Conservation (phyloP, 371 early-diverging fungal genomes). For the Apophysomyces trapeziformis region DNA sequence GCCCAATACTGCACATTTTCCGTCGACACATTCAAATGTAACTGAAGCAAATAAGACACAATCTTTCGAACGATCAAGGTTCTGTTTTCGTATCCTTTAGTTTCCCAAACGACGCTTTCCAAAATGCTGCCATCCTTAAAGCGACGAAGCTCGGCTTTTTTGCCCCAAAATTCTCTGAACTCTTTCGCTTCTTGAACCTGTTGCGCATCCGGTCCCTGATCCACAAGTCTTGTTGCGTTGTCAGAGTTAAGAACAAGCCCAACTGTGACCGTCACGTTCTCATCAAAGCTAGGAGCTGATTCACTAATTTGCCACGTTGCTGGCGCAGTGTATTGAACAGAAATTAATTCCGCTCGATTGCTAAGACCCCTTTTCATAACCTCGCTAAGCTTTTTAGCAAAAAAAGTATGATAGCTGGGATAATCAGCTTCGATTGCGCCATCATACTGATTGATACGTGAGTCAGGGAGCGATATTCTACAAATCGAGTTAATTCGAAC, state of each 20-base stretch:
- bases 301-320: slow-evolving; percentile 44
- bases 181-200: slow-evolving; percentile 62
- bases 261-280: slow-evolving; percentile 46
- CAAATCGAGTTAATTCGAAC: not conserved
- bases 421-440: slow-evolving; percentile 59
- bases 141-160: slow-evolving; percentile 80
- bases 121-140: slow-evolving; percentile 89
- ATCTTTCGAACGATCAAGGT: slow-evolving; percentile 82
- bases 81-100: slow-evolving; percentile 72
- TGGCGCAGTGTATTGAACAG: slow-evolving; percentile 44
- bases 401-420: slow-evolving; percentile 55
- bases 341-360: slow-evolving; percentile 66
- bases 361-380: slow-evolving; percentile 69
- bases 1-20: slow-evolving; percentile 69
- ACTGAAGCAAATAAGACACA: slow-evolving; percentile 72
- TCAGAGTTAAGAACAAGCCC: slow-evolving; percentile 78
- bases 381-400: slow-evolving; percentile 52
- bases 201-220: slow-evolving; percentile 79
- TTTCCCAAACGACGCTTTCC: slow-evolving; percentile 83
- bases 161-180: slow-evolving; percentile 87
- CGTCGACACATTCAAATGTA: slow-evolving; percentile 63
- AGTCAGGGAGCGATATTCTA: slow-evolving; percentile 21
- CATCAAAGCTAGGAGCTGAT: slow-evolving; percentile 14
- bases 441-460: slow-evolving; percentile 43
- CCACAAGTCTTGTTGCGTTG: slow-evolving; percentile 69